Base-by-base conservation (phyloP, 345 rosid genomes). In the Salix purpurea region DNA sequence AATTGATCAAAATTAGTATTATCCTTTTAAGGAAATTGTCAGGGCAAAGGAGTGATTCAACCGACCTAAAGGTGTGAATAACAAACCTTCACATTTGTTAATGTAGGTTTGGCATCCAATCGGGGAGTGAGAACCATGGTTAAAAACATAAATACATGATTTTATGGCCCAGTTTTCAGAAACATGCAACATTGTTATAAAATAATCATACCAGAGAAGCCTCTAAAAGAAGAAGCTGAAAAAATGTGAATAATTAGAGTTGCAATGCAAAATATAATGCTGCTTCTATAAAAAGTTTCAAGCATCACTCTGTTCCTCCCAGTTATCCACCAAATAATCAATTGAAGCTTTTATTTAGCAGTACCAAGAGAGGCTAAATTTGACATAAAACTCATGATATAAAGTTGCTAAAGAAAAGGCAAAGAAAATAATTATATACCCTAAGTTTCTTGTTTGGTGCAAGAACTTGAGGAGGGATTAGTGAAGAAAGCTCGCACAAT, bases 401-500 rank as follows among this genome's bases (percentile, higher is more conserved):
- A 21, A 10, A 66, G 54, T 34, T 34, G 18, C 34, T 10, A 24
- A 42, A n/a, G 71, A 65, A 84, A 60, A 71, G 71, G 70, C 70
- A 23, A 77, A 19, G 21, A 69, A 50, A 46, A 30, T 36, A 67
- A 46, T 65, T 58, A 39, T 88, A 62, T 87, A 92, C 99, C 89
- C 97, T 88, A 69, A 96, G 99, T 88, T 94, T 96, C 88, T 93
- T 96, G 89, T 84, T 88, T 66, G 93, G 90, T 60, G 91, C 94
- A 85, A 93, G 89, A 75, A 82, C 87, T 85, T 93, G 98, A 64
- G 99, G 94, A 67, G 98, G 97, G 78, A 94, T 86, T 69, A 96
- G 88, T 8, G 99, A 91, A 60, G 97, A 91, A 81, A 96, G 97
- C 83, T 96, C 98, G 89, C 99, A 96, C 83, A 96, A 84, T 23